phyloP scores from a whole-genome alignment of 2,329 filamentous ascomycete species.

The Apiospora marii region DNA sequence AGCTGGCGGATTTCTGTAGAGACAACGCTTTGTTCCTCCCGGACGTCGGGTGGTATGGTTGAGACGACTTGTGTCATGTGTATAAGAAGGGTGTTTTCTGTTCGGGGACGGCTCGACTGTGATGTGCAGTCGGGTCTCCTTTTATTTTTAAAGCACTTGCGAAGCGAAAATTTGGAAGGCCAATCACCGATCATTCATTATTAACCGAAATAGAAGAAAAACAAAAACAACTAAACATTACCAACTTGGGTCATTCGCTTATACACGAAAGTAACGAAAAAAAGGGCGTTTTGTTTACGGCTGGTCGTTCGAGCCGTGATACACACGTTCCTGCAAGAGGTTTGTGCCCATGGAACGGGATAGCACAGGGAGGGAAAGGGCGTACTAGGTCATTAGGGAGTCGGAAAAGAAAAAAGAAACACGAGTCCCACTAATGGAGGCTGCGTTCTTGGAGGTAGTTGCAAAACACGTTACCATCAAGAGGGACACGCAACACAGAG shows the following conservation, averaged over 20 bases:
- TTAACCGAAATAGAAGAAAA: neutral
- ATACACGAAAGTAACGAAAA: neutral
- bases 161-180: neutral
- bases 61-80: neutral
- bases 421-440: neutral
- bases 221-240: neutral
- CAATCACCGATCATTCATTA: neutral
- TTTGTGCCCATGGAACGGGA: neutral
- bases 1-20: too few species aligned
- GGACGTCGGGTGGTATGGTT: neutral
- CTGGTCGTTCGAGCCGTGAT: too few species aligned
- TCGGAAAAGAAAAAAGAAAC: neutral
- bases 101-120: neutral
- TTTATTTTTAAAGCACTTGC: neutral
- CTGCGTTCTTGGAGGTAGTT: neutral
- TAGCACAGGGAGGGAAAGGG: neutral
- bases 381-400: neutral
- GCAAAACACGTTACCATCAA: neutral
- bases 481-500: neutral
- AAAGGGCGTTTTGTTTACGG: neutral
- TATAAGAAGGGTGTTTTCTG: neutral
- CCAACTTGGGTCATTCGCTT: neutral
- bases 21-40: slow-evolving; percentile 2
- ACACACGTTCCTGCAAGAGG: too few species aligned
- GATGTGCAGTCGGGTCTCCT: neutral